Conservation (phyloP, 164 flowering plant species). For the Santalum album region DNA sequence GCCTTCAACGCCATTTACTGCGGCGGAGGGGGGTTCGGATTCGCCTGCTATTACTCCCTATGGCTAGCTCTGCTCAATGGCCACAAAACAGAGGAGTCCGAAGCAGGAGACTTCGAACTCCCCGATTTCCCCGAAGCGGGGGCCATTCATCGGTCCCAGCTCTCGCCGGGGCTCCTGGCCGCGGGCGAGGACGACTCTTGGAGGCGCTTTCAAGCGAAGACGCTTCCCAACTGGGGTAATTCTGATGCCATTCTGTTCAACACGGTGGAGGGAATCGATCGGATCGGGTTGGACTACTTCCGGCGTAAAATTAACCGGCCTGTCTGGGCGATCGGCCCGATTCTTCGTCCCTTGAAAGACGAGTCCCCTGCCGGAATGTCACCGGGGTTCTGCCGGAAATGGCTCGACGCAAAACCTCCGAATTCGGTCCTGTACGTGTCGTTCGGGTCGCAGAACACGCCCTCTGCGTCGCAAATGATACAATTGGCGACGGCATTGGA, state of each 20-base stretch:
- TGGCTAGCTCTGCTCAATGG: conserved; percentile 30
- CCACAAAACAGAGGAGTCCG: too few species aligned
- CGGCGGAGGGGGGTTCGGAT: conserved; percentile 39
- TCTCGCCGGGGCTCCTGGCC: conserved; percentile 11
- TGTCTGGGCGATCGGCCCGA: too few species aligned
- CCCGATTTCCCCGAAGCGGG: conserved; percentile 42
- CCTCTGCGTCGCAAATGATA: neutral
- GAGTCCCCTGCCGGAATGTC: too few species aligned
- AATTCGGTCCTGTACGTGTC: neutral
- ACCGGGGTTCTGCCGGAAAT: neutral
- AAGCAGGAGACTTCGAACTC: too few species aligned
- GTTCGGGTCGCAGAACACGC: neutral
- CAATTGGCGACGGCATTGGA: neutral
- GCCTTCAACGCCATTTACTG: conserved; percentile 18
- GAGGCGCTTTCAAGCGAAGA: conserved; percentile 16
- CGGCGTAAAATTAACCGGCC: conserved; percentile 3
- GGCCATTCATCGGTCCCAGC: conserved; percentile 27
- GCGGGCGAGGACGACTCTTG: conserved; percentile 29
- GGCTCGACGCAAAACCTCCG: conserved; percentile 1
- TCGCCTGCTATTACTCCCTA: conserved; percentile 19
- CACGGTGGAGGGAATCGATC: conserved; percentile 44
- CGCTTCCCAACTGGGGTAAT: conserved; percentile 18
- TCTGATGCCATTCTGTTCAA: conserved; percentile 37
- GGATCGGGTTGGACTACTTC: conserved; percentile 18
- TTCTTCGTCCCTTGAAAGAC: too few species aligned